Evolutionary conservation across 306 rosid species (phyloP).

Genomic region (Lithocarpus polystachyus): DNA sequence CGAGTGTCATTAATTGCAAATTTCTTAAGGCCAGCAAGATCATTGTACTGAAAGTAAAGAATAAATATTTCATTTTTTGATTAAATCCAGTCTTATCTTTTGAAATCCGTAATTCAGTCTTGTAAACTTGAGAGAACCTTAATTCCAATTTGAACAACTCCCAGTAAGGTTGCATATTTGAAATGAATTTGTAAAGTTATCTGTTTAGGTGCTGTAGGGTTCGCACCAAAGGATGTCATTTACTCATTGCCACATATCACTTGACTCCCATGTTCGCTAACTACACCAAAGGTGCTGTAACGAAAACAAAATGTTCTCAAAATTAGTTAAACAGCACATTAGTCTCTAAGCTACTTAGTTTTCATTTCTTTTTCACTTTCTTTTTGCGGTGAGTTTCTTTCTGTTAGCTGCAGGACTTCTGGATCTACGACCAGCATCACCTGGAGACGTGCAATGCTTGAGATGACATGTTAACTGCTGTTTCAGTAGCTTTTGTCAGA

Average conservation of each 20-base stretch:
- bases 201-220: too few species aligned
- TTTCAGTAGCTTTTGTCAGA: conserved; percentile 52
- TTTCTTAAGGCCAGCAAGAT: background rate
- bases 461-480: conserved; percentile 32
- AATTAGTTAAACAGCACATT: background rate
- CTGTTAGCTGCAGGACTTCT: conserved; percentile 32
- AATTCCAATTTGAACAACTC: too few species aligned
- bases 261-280: too few species aligned
- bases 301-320: background rate
- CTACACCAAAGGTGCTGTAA: too few species aligned
- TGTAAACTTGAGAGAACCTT: too few species aligned
- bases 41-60: background rate
- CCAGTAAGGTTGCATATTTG: too few species aligned
- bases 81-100: background rate
- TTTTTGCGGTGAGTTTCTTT: conserved; percentile 16
- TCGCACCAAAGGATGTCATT: too few species aligned
- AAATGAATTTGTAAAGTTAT: too few species aligned
- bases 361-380: conserved; percentile 13
- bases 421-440: background rate
- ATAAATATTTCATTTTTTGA: background rate
- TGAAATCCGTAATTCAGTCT: too few species aligned
- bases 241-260: too few species aligned
- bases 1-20: too few species aligned
- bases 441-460: conserved; percentile 28
- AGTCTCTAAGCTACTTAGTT: background rate